phyloP scores from a whole-genome alignment of 768 basidiomycete genomes.

The Russula foetens region DNA sequence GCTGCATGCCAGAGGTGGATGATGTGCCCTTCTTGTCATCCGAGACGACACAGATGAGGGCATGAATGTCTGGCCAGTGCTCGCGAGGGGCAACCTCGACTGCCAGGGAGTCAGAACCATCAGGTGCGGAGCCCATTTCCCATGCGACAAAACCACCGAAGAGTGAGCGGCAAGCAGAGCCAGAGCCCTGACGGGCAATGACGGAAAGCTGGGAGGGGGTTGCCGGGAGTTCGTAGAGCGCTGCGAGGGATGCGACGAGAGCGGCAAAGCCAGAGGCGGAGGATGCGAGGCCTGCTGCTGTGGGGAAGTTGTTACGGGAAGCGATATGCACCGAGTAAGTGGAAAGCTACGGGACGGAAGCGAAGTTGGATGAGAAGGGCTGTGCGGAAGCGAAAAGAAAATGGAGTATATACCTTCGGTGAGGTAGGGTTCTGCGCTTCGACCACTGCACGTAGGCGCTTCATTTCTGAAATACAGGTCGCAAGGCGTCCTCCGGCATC shows the following conservation, averaged over 20 bases:
- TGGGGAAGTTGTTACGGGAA: slow-evolving; percentile 98
- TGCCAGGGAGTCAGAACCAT: slow-evolving; percentile 84
- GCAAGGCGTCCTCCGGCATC: slow-evolving; percentile 68
- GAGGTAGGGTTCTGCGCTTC: slow-evolving; percentile 61
- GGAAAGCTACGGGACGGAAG: slow-evolving; percentile 44
- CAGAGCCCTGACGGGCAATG: slow-evolving; percentile 95
- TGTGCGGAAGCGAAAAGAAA: background rate
- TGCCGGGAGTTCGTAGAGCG: slow-evolving; percentile 75
- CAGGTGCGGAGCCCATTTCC: slow-evolving; percentile 59
- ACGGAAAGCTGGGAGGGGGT: slow-evolving; percentile 78
- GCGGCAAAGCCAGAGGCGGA: slow-evolving; percentile 97
- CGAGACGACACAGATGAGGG: slow-evolving; percentile 93
- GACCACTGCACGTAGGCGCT: slow-evolving; percentile 59
- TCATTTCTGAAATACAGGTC: slow-evolving; percentile 86
- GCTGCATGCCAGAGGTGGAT: slow-evolving; percentile 95
- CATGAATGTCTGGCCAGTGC: slow-evolving; percentile 95
- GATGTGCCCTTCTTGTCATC: slow-evolving; percentile 96
- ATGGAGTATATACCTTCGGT: slow-evolving; percentile 47
- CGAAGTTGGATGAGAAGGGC: slow-evolving; percentile 9
- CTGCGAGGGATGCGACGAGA: slow-evolving; percentile 80
- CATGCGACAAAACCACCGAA: slow-evolving; percentile 97
- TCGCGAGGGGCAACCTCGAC: slow-evolving; percentile 74
- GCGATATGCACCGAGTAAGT: slow-evolving; percentile 74
- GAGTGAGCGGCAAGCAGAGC: slow-evolving; percentile 95
- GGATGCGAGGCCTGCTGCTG: slow-evolving; percentile 94